A percentile compares a stretch with the other conserved stretches of the same genome.
These are phyloP conservation scores for Diaporthe nobilis DNA, from an alignment of 2,329 filamentous ascomycete species.

Conservation along the genomic window DNA sequence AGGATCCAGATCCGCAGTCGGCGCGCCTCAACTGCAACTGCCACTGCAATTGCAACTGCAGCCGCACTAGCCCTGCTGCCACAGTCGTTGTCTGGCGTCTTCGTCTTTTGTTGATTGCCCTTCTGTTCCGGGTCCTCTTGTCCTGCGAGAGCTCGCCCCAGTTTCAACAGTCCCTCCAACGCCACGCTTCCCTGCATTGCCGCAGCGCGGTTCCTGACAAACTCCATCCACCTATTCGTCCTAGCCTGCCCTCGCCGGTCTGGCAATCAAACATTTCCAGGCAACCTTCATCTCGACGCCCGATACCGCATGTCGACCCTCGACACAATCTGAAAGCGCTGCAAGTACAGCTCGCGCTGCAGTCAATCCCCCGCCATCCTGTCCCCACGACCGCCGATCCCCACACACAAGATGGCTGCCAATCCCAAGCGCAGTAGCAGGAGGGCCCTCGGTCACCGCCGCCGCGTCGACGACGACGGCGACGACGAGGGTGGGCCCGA, in stretches of 20 bases:
- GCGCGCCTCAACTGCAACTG: background rate
- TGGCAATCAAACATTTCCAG: conserved; percentile 33
- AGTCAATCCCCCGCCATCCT: conserved; percentile 33
- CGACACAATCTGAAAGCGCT: conserved; percentile 37
- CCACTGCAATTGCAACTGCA: conserved; percentile 3
- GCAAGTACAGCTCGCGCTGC: conserved; percentile 40
- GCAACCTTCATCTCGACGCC: conserved; percentile 27
- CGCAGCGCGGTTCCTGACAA: conserved; percentile 38
- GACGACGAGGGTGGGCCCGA: conserved; percentile 75
- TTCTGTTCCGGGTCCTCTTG: conserved; percentile 18
- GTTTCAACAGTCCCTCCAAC: conserved; percentile 25
- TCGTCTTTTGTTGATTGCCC: conserved; percentile 34
- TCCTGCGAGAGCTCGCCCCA: conserved; percentile 34
- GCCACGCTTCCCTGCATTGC: conserved; percentile 32
- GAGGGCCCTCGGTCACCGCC: conserved; percentile 76
- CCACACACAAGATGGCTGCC: conserved; percentile 47
- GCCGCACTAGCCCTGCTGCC: conserved; percentile 1
- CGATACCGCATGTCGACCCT: conserved; percentile 38
- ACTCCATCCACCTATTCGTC: conserved; percentile 22
- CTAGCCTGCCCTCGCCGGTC: conserved; percentile 21
- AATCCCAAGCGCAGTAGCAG: conserved; percentile 65
- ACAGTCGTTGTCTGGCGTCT: conserved; percentile 16
- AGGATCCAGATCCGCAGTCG: conserved; percentile 29
- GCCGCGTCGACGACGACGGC: conserved; percentile 78
- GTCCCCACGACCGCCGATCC: conserved; percentile 33